A percentile compares a stretch with the other conserved stretches of the same genome.
phyloP scores from a whole-genome alignment of 179 eudicot species.

The Amaranthus tricolor region DNA sequence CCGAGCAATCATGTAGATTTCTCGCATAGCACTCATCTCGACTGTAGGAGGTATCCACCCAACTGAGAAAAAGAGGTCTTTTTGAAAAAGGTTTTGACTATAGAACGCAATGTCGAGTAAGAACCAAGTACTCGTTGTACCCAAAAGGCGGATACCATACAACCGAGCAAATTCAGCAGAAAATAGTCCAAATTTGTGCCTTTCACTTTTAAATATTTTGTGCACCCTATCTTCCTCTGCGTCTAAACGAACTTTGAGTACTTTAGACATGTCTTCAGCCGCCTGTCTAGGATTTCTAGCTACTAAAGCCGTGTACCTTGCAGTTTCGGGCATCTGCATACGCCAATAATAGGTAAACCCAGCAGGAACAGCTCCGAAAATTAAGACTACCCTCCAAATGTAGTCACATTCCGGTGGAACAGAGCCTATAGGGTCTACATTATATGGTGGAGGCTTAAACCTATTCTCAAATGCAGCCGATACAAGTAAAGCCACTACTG shows the following conservation, averaged over 20 bases:
- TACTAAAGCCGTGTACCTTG: slow-evolving; percentile 24
- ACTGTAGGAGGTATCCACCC: slow-evolving; percentile 8
- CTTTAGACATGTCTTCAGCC: slow-evolving; percentile 20
- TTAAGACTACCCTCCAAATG: slow-evolving; percentile 14
- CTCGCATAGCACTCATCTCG: slow-evolving; percentile 16
- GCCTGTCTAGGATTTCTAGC: slow-evolving; percentile 21
- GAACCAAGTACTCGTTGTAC: slow-evolving; percentile 20
- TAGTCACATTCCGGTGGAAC: slow-evolving; percentile 13
- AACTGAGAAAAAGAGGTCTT: slow-evolving; percentile 14
- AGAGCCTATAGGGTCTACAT: slow-evolving; percentile 8
- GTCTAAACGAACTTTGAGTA: slow-evolving; percentile 8
- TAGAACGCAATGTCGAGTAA: slow-evolving; percentile 22
- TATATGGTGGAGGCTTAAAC: slow-evolving; percentile 2
- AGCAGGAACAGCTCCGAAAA: slow-evolving; percentile 20
- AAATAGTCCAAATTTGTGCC: slow-evolving; percentile 12
- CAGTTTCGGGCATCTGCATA: slow-evolving; percentile 26
- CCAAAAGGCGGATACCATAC: slow-evolving; percentile 20
- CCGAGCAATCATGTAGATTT: slow-evolving; percentile 22
- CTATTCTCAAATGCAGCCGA: slow-evolving; percentile 9
- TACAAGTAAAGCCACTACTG: slow-evolving; percentile 8
- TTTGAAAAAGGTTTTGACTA: slow-evolving; percentile 23
- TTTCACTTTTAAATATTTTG: background rate
- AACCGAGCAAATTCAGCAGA: slow-evolving; percentile 5
- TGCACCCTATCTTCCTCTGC: slow-evolving; percentile 14
- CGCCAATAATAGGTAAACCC: slow-evolving; percentile 15